phyloP scores from a whole-genome alignment of 352 stramenopile species.

The Lagenidium sp. region DNA sequence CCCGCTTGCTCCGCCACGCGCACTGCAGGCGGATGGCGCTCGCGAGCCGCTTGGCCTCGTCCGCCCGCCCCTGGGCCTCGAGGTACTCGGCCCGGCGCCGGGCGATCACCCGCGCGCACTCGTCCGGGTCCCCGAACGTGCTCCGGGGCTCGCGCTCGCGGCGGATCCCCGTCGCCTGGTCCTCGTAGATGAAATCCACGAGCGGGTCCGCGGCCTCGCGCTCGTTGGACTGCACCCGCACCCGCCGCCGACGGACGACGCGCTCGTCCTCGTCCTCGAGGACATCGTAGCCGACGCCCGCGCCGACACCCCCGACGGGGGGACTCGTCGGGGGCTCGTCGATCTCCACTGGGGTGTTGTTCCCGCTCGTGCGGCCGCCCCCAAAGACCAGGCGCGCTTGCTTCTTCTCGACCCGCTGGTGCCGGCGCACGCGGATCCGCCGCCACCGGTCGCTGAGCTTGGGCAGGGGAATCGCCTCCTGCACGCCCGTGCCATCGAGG shows the following conservation, averaged over 20 bases:
- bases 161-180: conserved; percentile 36
- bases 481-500: conserved; percentile 39
- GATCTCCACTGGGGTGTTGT: no score
- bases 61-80: conserved; percentile 16
- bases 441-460: conserved; percentile 62
- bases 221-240: conserved; percentile 14
- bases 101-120: conserved; percentile 26
- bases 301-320: no score
- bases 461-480: conserved; percentile 34
- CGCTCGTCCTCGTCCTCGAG: conserved; percentile 9
- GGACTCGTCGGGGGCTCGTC: neutral
- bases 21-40: conserved; percentile 67
- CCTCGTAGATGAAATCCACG: conserved; percentile 46
- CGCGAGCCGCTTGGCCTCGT: conserved; percentile 34
- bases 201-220: conserved; percentile 10
- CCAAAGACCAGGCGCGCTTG: conserved; percentile 42
- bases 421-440: conserved; percentile 33
- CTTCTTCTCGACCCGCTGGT: conserved; percentile 20
- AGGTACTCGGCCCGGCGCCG: conserved; percentile 29
- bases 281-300: conserved; percentile 12
- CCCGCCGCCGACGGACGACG: conserved; percentile 1
- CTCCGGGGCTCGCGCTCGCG: conserved; percentile 18
- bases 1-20: conserved; percentile 61
- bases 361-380: conserved; percentile 9
- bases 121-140: conserved; percentile 15